Evolutionary conservation across 257 asterid genomes (phyloP).

Genomic region (Nyctanthes arbortristis): DNA sequence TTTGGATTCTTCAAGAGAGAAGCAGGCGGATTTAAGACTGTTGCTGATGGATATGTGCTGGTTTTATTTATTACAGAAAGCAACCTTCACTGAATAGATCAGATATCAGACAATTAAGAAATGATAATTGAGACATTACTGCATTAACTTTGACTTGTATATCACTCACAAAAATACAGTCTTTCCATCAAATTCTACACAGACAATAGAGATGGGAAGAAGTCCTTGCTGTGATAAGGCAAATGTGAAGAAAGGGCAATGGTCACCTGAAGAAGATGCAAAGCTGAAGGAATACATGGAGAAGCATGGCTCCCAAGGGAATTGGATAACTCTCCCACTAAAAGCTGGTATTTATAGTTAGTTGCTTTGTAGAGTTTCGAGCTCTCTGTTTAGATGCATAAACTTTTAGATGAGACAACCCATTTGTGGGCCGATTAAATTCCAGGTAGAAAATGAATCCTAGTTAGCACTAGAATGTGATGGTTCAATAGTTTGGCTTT

Average conservation of each 20-base stretch:
- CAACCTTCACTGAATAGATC: conserved; percentile 16
- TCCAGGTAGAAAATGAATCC: not conserved
- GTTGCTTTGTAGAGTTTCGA: not conserved
- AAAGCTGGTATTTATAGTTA: conserved; percentile 21
- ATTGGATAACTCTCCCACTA: conserved; percentile 32
- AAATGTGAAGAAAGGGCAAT: conserved; percentile 31
- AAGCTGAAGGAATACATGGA: conserved; percentile 32
- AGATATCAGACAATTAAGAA: no score
- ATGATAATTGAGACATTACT: conserved; percentile 15
- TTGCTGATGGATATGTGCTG: no score
- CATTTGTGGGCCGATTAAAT: not conserved
- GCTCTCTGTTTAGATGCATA: not conserved
- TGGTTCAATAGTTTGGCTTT: not conserved
- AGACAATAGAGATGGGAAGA: conserved; percentile 33
- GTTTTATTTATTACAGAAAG: conserved; percentile 15
- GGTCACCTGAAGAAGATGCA: conserved; percentile 37
- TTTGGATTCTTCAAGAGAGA: conserved; percentile 34
- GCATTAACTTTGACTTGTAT: conserved; percentile 37
- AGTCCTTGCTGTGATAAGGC: conserved; percentile 35
- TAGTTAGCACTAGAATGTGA: not conserved
- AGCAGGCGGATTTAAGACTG: no score
- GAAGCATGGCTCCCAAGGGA: conserved; percentile 29
- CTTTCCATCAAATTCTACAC: not conserved
- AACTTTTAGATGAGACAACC: not conserved
- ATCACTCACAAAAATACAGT: not conserved